phyloP scores from a whole-genome alignment of 2,329 filamentous ascomycete genomes.

The Aspergillus japonicus region DNA sequence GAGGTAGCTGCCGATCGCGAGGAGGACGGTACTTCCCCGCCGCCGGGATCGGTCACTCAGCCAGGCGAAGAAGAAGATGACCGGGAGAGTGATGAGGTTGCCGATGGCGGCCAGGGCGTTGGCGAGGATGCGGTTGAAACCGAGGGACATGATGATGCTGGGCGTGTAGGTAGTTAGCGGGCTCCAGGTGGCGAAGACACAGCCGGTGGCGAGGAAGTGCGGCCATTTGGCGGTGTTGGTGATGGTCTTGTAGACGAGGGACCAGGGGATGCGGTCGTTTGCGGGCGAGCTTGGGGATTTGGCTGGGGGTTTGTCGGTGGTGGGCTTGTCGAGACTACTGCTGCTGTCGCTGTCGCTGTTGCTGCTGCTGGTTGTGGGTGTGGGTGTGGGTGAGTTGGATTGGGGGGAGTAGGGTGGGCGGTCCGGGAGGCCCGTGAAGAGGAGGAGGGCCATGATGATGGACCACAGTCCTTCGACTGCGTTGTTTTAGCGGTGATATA shows the following conservation, averaged over 20 bases:
- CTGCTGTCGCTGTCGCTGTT: not conserved
- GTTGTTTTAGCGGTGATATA: too few relatives aligned
- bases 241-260: constrained; percentile 46
- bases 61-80: constrained; percentile 52
- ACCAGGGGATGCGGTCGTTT: constrained; percentile 37
- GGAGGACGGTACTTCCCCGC: constrained; percentile 47
- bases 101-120: constrained; percentile 49
- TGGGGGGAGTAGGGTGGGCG: not conserved
- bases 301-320: constrained; percentile 15
- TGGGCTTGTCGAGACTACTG: constrained; percentile 16
- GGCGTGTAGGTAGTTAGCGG: constrained; percentile 55
- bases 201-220: constrained; percentile 51
- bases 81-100: constrained; percentile 46
- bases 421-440: constrained; percentile 1
- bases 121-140: constrained; percentile 47
- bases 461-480: constrained; percentile 44
- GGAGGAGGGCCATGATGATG: not conserved
- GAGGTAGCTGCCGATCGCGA: constrained; percentile 49
- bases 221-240: constrained; percentile 49
- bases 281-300: not conserved
- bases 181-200: constrained; percentile 55
- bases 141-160: constrained; percentile 37
- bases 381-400: too few relatives aligned
- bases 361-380: not conserved
- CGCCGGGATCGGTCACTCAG: constrained; percentile 49